These are phyloP conservation scores for Knufia fluminis DNA, from an alignment of 2,329 filamentous ascomycete genomes.

Conservation along the genomic window DNA sequence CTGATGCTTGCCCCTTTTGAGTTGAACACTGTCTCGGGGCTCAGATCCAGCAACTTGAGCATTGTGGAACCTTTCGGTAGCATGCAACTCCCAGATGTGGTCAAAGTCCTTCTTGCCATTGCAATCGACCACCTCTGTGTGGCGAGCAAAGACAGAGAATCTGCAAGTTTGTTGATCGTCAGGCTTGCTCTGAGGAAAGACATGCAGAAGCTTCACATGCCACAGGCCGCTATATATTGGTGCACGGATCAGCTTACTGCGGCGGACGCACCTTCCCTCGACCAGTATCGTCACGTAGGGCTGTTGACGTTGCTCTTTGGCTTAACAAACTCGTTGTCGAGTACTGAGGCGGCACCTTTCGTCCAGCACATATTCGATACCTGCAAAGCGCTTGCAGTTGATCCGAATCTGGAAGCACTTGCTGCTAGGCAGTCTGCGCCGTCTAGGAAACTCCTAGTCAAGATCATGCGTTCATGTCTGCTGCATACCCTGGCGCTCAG, in stretches of 20 bases:
- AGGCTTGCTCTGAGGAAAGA: conserved; percentile 74
- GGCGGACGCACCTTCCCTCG: conserved; percentile 30
- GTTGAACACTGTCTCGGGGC: conserved; percentile 66
- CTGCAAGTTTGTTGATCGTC: conserved; percentile 73
- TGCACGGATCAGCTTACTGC: conserved; percentile 53
- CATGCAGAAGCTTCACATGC: conserved; percentile 69
- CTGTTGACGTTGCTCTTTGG: conserved; percentile 71
- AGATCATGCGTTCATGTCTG: conserved; percentile 68
- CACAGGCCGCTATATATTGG: conserved; percentile 62
- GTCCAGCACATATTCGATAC: conserved; percentile 57
- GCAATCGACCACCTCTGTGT: conserved; percentile 62
- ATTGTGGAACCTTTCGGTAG: conserved; percentile 21
- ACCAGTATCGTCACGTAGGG: conserved; percentile 69
- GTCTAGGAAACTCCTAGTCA: conserved; percentile 72
- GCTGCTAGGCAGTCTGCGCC: conserved; percentile 60
- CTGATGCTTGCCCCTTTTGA: conserved; percentile 82
- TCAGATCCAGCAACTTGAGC: conserved; percentile 4
- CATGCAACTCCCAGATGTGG: conserved; percentile 56
- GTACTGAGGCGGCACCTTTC: conserved; percentile 62
- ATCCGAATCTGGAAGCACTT: conserved; percentile 41
- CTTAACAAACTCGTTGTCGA: conserved; percentile 61
- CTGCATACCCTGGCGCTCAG: conserved; percentile 53
- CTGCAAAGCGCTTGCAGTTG: conserved; percentile 50
- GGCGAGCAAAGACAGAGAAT: conserved; percentile 79
- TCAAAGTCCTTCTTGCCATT: conserved; percentile 60